These are phyloP conservation scores for Arachnomyces sp. DNA, from an alignment of 2,329 filamentous ascomycete species.

Conservation along the genomic window DNA sequence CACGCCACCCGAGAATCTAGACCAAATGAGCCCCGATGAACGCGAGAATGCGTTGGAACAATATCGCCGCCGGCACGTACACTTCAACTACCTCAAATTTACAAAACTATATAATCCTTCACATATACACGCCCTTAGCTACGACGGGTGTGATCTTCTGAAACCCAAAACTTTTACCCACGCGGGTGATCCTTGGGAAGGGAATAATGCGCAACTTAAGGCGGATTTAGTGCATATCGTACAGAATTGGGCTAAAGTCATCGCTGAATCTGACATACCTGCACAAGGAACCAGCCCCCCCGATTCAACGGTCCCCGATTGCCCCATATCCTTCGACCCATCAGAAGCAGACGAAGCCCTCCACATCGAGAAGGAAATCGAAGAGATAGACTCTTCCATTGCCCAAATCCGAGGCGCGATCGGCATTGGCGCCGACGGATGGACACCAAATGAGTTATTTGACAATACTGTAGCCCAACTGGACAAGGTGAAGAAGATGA, in stretches of 20 bases:
- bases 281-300: too few relatives aligned
- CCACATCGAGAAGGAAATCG: constrained; percentile 2
- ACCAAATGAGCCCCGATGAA: constrained; percentile 6
- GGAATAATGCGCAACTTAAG: constrained; percentile 5
- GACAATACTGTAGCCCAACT: background rate
- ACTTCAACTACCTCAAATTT: constrained; percentile 1
- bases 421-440: constrained; percentile 6
- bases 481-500: background rate
- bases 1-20: constrained; percentile 10
- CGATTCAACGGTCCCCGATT: too few relatives aligned
- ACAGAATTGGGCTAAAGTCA: constrained; percentile 1
- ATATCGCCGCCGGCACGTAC: constrained; percentile 4
- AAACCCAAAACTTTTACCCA: constrained; percentile 7
- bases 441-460: constrained; percentile 5
- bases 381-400: constrained; percentile 3
- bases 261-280: background rate
- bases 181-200: constrained; percentile 6
- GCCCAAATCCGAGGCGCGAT: constrained; percentile 2
- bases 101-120: constrained; percentile 1
- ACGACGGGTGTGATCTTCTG: constrained; percentile 1
- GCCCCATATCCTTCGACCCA: constrained; percentile 1
- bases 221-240: constrained; percentile 2
- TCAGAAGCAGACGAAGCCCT: constrained; percentile 1
- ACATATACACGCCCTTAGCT: constrained; percentile 3
- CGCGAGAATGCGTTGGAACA: constrained; percentile 2